Evolutionary conservation across 768 basidiomycete species (phyloP).

Genomic region (Termitomyces sp.): DNA sequence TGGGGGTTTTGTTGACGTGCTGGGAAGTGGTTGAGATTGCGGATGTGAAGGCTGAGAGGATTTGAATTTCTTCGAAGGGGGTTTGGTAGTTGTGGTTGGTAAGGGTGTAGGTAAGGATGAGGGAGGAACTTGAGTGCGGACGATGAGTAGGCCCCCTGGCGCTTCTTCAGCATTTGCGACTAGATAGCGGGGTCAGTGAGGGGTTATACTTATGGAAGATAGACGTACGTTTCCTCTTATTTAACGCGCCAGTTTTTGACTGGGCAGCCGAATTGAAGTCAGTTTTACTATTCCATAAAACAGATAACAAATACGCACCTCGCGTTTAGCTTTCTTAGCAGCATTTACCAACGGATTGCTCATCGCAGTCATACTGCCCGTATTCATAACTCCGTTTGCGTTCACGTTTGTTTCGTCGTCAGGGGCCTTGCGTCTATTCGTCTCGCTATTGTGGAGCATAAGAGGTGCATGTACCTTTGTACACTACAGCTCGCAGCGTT

Average conservation of each 20-base stretch:
- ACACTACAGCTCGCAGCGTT: not conserved
- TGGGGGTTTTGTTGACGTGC: conserved; percentile 13
- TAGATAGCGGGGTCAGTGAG: conserved; percentile 18
- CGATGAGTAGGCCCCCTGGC: conserved; percentile 62
- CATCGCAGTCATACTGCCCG: not conserved
- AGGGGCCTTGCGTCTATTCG: conserved; percentile 41
- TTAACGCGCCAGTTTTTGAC: conserved; percentile 42
- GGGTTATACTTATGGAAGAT: not conserved
- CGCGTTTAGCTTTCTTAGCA: conserved; percentile 60
- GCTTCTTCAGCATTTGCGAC: conserved; percentile 61
- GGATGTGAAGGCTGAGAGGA: conserved; percentile 22
- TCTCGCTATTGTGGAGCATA: conserved; percentile 10
- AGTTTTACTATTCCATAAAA: conserved; percentile 1
- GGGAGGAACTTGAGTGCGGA: conserved; percentile 40
- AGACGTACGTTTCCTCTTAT: conserved; percentile 65
- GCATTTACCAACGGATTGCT: conserved; percentile 50
- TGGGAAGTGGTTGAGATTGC: conserved; percentile 33
- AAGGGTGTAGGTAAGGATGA: conserved; percentile 21
- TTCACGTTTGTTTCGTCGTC: conserved; percentile 33
- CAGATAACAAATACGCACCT: conserved; percentile 28
- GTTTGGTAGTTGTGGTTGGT: conserved; percentile 26
- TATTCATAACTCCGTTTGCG: not conserved
- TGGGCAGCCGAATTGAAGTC: conserved; percentile 19
- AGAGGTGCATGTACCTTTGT: not conserved
- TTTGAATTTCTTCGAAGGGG: conserved; percentile 59